These are phyloP conservation scores for Atkinsonella texensis DNA, from an alignment of 2,329 filamentous ascomycete genomes.

Conservation along the genomic window DNA sequence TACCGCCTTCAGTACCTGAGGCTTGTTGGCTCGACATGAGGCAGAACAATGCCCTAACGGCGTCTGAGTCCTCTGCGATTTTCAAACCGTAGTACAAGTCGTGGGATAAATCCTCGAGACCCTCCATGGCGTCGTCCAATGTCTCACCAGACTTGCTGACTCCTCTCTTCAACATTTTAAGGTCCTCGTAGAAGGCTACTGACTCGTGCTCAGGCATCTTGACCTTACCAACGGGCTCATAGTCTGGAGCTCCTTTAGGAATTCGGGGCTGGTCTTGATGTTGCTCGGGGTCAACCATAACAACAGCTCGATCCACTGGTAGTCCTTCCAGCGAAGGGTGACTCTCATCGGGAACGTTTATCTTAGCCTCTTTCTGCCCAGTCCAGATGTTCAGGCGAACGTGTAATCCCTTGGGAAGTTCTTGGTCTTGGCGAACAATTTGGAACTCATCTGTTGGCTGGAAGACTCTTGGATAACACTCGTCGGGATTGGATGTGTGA, in stretches of 20 bases:
- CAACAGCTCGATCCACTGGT: conserved; percentile 38
- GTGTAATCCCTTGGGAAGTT: conserved; percentile 53
- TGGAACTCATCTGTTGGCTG: conserved; percentile 54
- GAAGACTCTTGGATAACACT: conserved; percentile 56
- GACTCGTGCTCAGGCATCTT: conserved; percentile 32
- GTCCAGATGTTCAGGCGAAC: conserved; percentile 53
- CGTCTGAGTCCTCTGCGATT: conserved; percentile 42
- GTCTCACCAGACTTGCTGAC: conserved; percentile 17
- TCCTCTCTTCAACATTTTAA: conserved; percentile 38
- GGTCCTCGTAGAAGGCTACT: conserved; percentile 25
- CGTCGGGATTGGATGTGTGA: conserved; percentile 43
- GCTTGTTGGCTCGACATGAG: conserved; percentile 29
- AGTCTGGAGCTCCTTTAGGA: conserved; percentile 40
- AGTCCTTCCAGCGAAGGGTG: conserved; percentile 36
- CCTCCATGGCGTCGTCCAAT: conserved; percentile 40
- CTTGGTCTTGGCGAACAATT: conserved; percentile 49
- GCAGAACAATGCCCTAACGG: conserved; percentile 44
- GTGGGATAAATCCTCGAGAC: conserved; percentile 51
- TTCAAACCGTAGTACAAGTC: conserved; percentile 60
- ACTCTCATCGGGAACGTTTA: conserved; percentile 46
- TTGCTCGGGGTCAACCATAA: conserved; percentile 40
- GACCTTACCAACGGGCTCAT: conserved; percentile 45
- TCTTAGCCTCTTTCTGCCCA: conserved; percentile 52
- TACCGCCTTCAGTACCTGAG: conserved; percentile 13
- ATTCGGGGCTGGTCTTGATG: conserved; percentile 20